Base-by-base conservation (phyloP, 352 stramenopile genomes). In the Pythium sp. region DNA sequence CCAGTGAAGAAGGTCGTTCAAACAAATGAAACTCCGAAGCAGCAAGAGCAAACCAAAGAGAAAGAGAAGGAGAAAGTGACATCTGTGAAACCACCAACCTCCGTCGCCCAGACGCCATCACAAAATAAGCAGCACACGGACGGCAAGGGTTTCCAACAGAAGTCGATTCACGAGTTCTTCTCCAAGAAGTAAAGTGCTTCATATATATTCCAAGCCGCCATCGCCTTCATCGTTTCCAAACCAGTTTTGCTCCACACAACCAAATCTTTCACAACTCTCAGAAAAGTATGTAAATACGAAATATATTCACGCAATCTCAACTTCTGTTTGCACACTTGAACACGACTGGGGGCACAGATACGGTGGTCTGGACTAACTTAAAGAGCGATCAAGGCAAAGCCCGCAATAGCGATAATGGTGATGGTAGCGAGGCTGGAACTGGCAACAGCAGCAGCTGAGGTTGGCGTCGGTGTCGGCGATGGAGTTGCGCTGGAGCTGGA, bases 91-190 rank as follows among this genome's bases (percentile, higher is more conserved):
- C 41, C 38, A 20, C 41, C 38, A 26, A 41, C 14, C 1, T 4
- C 28, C 6, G 6, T 9, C 2, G 18, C 60, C 12, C 11, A 32
- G 20, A 14, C 47, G 6, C 8, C 5, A 14, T 6, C 59, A 0
- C 20, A 41, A 8, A 46, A 47, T 20, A 58, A 55, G 30, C 28
- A 49, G 8, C 15, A 32, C 1, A 24, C n/a, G 7, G 43, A 38
- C 8, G 18, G 20, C 14, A 69, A 64, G 55, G 22, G 38, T 20
- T 22, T 69, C 32, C 64, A 69, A 22, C 56, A 69, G 43, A 47
- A 63, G 46, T 43, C 64, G 30, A 69, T 69, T 32, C 41, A 46
- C 15, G 30, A 63, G 7, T 69, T 69, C 41, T 69, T 69, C 15
- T 3, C 28, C 9, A 64, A 34, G 20, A 47, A 69, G 46, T 69